Evolutionary conservation across 345 rosid species (phyloP).

Genomic region (Corymbia maculata): DNA sequence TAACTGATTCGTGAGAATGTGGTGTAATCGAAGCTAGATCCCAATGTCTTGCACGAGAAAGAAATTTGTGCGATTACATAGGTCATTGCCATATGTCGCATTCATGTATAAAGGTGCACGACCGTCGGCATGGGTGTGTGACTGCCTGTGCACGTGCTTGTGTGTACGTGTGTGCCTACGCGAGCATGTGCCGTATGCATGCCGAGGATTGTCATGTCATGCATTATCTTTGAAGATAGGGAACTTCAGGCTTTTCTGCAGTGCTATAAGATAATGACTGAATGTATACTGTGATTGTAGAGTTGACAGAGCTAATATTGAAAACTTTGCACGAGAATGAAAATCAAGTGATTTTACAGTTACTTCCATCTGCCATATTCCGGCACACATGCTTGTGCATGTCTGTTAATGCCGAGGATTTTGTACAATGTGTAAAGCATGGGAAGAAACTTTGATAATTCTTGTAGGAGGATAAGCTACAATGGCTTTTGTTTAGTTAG

Average conservation of each 20-base stretch:
- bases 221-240: background rate
- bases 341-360: background rate
- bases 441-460: background rate
- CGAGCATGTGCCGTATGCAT: background rate
- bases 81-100: background rate
- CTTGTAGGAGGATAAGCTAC: background rate
- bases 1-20: background rate
- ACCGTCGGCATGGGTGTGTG: background rate
- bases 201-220: background rate
- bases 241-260: background rate
- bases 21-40: background rate
- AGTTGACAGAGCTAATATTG: background rate
- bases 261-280: background rate
- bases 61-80: background rate
- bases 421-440: background rate
- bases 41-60: background rate
- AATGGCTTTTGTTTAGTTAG: background rate
- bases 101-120: background rate
- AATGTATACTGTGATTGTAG: background rate
- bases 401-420: background rate
- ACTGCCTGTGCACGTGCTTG: background rate
- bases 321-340: background rate
- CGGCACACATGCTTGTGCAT: background rate
- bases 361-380: background rate
- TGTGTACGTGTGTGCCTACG: background rate